phyloP scores from a whole-genome alignment of 1,139 yeast species.

The Lodderomyces oxycetoniae region DNA sequence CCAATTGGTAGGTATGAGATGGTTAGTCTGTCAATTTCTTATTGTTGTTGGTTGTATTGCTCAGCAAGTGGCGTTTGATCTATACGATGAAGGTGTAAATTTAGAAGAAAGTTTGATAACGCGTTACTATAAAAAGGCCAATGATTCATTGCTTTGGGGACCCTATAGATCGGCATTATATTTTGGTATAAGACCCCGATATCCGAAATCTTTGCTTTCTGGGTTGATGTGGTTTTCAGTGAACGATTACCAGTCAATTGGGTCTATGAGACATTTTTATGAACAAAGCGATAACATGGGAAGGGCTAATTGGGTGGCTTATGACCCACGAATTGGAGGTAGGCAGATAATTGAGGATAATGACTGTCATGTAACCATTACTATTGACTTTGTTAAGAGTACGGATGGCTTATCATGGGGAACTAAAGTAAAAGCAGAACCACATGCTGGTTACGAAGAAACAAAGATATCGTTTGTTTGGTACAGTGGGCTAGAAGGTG shows the following conservation, averaged over 20 bases:
- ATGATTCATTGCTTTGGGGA: conserved; percentile 65
- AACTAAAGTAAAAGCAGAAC: conserved; percentile 57
- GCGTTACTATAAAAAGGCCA: conserved; percentile 25
- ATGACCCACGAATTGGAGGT: conserved; percentile 89
- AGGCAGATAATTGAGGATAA: conserved; percentile 67
- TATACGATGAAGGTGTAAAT: conserved; percentile 4
- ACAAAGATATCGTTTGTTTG: conserved; percentile 64
- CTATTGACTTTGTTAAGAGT: conserved; percentile 73
- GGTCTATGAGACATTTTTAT: conserved; percentile 69
- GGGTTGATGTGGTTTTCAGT: conserved; percentile 90
- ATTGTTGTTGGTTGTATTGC: too few species aligned
- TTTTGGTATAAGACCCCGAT: conserved; percentile 77
- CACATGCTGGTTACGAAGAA: conserved; percentile 46
- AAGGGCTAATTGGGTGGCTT: conserved; percentile 80
- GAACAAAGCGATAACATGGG: conserved; percentile 69
- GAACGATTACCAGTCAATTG: conserved; percentile 54
- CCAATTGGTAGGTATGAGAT: too few species aligned
- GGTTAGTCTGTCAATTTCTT: too few species aligned
- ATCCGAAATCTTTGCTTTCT: conserved; percentile 69
- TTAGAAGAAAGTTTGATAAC: conserved; percentile 7
- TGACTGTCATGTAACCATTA: conserved; percentile 57
- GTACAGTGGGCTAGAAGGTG: conserved; percentile 73
- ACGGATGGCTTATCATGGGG: conserved; percentile 77
- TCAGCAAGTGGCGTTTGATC: conserved; percentile 8
- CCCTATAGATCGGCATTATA: conserved; percentile 87